These are phyloP conservation scores for Eragrostis tef DNA, from an alignment of 202 grass and related monocot genomes.

Conservation along the genomic window DNA sequence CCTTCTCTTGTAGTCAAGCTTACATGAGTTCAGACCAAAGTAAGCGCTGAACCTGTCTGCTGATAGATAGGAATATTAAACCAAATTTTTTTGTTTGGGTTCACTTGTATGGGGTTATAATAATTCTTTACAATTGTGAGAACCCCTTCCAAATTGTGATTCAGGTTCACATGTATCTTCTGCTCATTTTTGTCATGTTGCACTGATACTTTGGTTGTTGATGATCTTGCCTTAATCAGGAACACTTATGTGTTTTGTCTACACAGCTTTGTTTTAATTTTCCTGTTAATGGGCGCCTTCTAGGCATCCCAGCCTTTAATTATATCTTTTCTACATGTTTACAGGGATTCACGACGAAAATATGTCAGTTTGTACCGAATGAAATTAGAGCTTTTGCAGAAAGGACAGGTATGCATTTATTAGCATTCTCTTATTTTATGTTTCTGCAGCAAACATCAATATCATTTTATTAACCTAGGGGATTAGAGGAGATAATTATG, in stretches of 20 bases:
- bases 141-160: slow-evolving; percentile 27
- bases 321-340: slow-evolving; percentile 45
- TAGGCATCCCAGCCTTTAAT: slow-evolving; percentile 24
- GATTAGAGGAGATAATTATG: too few species aligned
- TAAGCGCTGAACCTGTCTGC: slow-evolving; percentile 18
- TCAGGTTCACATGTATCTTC: slow-evolving; percentile 19
- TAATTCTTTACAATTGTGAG: slow-evolving; percentile 1
- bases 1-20: slow-evolving; percentile 26
- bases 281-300: slow-evolving; percentile 30
- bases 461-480: too few species aligned
- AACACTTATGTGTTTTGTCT: not conserved
- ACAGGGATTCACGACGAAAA: slow-evolving; percentile 62
- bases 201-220: slow-evolving; percentile 18
- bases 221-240: slow-evolving; percentile 35
- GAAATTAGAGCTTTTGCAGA: slow-evolving; percentile 87
- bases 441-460: slow-evolving; percentile 35
- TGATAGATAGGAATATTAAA: slow-evolving; percentile 35
- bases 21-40: slow-evolving; percentile 16
- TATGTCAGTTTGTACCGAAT: slow-evolving; percentile 83
- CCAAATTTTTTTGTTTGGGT: not conserved
- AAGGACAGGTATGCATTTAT: slow-evolving; percentile 70
- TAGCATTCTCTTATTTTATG: slow-evolving; percentile 35
- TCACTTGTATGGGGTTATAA: not conserved
- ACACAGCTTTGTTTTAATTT: slow-evolving; percentile 18
- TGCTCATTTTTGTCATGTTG: slow-evolving; percentile 25